Evolutionary conservation across 768 basidiomycete genomes (phyloP), one percentile per base, ranked within the genome.

Genomic region (Leccinum boreale): DNA sequence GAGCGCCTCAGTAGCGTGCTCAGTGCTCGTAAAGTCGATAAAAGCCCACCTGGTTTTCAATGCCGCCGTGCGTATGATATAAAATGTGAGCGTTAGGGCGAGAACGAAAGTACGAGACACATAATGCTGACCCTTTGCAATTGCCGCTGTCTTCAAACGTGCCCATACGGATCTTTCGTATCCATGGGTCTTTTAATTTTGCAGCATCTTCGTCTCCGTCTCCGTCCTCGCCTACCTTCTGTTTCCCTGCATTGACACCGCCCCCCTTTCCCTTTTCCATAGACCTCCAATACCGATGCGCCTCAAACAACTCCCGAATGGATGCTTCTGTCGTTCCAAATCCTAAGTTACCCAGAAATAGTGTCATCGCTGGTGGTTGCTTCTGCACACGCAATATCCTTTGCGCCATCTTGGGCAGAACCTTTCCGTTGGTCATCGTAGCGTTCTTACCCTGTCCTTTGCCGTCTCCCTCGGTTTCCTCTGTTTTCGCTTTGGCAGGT

Each of bases 71-170:
- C 36, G 26, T 23, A 53, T 10, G 28, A 49, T 28, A 24, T 5
- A 6, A 46, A 19, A 1, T 26, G 5, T 23, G 2, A 50, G 45
- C 3, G 23, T 46, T 21, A 2, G 14, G 21, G 42, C 14, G 19
- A 45, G 11, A 39, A 31, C 21, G 12, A 24, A 35, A 24, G 48
- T 4, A 26, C n/a, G 1, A 76, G 81, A 24, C 15, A 24, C 15
- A 17, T 9, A 58, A 67, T 17, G 59, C 67, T 47, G 50, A 97
- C 96, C 96, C 96, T 80, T 98, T 99, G 76, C 96, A 98, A 53
- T 84, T 74, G 9, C 96, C 97, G 50, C 85, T 90, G 72, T 99
- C 96, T 70, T 98, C 94, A 63, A 99, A 99, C 17, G 94, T 95
- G 4, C 94, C 94, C 83, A 99, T 82, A 6, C 96, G 85, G 28